These are phyloP conservation scores for Cetraspora pellucida DNA, from an alignment of 192 early-diverging fungal genomes.

Conservation along the genomic window DNA sequence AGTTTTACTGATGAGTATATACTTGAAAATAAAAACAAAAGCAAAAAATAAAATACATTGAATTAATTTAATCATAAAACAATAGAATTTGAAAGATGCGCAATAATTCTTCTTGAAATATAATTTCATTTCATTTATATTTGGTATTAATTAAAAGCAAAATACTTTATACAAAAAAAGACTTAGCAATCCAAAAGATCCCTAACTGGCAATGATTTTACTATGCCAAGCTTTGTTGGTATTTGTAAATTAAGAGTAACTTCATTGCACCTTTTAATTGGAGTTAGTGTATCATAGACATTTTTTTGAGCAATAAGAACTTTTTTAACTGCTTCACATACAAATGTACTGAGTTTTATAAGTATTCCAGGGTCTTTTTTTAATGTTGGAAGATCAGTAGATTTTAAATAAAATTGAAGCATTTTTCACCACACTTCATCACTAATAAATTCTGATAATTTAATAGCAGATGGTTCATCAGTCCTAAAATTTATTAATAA, in stretches of 20 bases:
- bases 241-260: neutral
- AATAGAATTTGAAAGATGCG: too few relatives aligned
- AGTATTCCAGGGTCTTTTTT: neutral
- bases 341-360: neutral
- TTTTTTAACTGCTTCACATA: neutral
- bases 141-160: too few relatives aligned
- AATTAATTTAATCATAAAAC: too few relatives aligned
- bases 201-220: neutral
- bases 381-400: neutral
- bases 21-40: too few relatives aligned
- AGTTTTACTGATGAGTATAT: too few relatives aligned
- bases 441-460: neutral
- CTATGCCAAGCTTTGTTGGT: neutral
- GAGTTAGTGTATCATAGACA: neutral
- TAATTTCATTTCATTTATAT: too few relatives aligned
- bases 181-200: neutral
- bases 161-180: too few relatives aligned
- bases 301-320: neutral
- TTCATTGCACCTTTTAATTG: neutral
- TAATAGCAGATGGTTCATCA: neutral
- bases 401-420: neutral
- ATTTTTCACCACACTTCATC: neutral
- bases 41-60: too few relatives aligned
- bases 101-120: too few relatives aligned
- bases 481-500: too few relatives aligned